phyloP scores from a whole-genome alignment of 2,329 filamentous ascomycete species.

The Penicillium sp. region DNA sequence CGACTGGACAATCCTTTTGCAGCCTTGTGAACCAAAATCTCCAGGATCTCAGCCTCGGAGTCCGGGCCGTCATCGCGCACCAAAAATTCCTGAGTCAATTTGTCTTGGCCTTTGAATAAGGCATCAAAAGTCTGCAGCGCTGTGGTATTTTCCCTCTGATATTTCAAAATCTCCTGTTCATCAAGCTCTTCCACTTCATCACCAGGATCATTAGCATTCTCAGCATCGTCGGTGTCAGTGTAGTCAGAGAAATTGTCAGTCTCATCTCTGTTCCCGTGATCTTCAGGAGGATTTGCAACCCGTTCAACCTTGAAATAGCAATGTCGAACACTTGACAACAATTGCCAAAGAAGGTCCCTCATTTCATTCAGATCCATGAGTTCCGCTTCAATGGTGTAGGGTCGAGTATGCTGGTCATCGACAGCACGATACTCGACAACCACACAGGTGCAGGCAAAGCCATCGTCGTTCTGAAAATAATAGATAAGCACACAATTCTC shows the following conservation, averaged over 20 bases:
- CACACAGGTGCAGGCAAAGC: slow-evolving; percentile 28
- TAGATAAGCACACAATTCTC: background rate
- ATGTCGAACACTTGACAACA: too few relatives aligned
- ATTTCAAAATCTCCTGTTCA: slow-evolving; percentile 15
- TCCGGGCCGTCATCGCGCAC: slow-evolving; percentile 6
- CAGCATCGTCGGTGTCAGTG: too few relatives aligned
- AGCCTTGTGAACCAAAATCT: background rate
- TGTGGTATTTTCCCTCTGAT: slow-evolving; percentile 13
- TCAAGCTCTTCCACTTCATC: background rate
- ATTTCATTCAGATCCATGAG: slow-evolving; percentile 26
- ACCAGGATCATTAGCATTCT: too few relatives aligned
- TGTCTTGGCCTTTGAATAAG: slow-evolving; percentile 23
- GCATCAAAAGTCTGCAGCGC: slow-evolving; percentile 25
- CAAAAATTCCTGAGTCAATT: slow-evolving; percentile 23
- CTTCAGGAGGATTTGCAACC: too few relatives aligned
- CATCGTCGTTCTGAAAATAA: slow-evolving; percentile 21
- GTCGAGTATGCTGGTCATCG: slow-evolving; percentile 16
- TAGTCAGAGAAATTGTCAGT: too few relatives aligned
- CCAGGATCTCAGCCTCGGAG: background rate
- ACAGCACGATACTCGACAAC: slow-evolving; percentile 28
- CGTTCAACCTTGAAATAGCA: slow-evolving; percentile 3
- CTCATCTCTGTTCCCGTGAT: too few relatives aligned
- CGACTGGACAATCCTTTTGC: background rate
- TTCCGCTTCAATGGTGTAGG: slow-evolving; percentile 24
- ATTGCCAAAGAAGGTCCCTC: slow-evolving; percentile 7